A percentile compares a stretch with the other conserved stretches of the same genome.
Conservation (phyloP, 306 rosid genomes). For the Acacia confusa region DNA sequence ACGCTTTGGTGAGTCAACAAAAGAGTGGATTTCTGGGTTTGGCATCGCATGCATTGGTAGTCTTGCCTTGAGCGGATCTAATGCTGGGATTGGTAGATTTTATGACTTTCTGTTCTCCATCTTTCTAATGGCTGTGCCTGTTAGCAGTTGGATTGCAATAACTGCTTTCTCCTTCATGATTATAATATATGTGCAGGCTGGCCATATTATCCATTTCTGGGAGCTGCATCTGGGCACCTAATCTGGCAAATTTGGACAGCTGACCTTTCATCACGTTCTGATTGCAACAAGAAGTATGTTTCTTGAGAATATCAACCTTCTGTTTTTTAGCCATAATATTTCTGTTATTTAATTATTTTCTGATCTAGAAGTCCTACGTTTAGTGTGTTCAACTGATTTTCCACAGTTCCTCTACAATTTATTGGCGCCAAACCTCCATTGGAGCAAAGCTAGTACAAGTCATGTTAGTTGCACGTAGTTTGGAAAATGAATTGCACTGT, state of each 20-base stretch:
- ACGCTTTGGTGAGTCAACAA: constrained; percentile 81
- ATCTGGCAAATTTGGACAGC: constrained; percentile 85
- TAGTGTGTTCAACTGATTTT: constrained; percentile 1
- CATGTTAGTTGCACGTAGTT: not conserved
- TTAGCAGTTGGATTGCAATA: constrained; percentile 6
- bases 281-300: constrained; percentile 82
- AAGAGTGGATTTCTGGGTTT: constrained; percentile 79
- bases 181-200: constrained; percentile 52
- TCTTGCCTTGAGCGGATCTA: constrained; percentile 80
- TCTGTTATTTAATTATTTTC: not conserved
- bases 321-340: not conserved
- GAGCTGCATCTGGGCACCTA: constrained; percentile 78
- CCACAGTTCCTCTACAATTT: not conserved
- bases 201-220: constrained; percentile 83
- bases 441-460: not conserved
- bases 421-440: constrained; percentile 20
- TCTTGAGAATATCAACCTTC: not conserved
- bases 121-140: not conserved
- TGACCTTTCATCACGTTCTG: constrained; percentile 71
- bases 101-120: not conserved
- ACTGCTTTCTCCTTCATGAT: constrained; percentile 23
- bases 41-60: constrained; percentile 69
- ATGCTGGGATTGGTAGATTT: constrained; percentile 69
- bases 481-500: not conserved
- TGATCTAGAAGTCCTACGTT: constrained; percentile 18